A percentile compares a stretch with the other conserved stretches of the same genome.
Evolutionary conservation across 495 filamentous ascomycete species (phyloP).

Genomic region (Aspergillus nanangensis): DNA sequence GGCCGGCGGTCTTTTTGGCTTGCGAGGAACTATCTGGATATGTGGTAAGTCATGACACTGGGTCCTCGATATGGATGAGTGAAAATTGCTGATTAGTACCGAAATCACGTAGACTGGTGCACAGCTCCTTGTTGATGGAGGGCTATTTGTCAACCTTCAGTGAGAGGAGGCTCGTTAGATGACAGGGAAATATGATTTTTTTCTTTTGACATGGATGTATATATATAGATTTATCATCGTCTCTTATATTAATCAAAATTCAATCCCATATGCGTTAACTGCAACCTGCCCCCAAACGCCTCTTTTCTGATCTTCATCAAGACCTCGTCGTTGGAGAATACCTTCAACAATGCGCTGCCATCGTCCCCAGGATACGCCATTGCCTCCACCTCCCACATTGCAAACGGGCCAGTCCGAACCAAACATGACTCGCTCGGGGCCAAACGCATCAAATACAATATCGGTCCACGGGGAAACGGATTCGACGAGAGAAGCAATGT

Average conservation of each 20-base stretch:
- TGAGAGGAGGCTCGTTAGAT: constrained; percentile 21
- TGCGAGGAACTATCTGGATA: constrained; percentile 71
- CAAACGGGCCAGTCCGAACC: constrained; percentile 90
- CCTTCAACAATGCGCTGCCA: constrained; percentile 46
- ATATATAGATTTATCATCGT: too few relatives aligned
- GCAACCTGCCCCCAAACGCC: constrained; percentile 69
- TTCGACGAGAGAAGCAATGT: constrained; percentile 38
- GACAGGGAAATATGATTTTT: neutral
- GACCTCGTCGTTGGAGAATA: constrained; percentile 51
- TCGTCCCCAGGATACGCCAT: constrained; percentile 43
- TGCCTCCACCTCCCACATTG: constrained; percentile 57
- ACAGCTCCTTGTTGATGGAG: constrained; percentile 83
- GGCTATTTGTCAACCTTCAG: constrained; percentile 66
- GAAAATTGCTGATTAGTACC: too few relatives aligned
- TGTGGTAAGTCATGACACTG: too few relatives aligned
- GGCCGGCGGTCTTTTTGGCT: constrained; percentile 83
- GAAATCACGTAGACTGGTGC: constrained; percentile 71
- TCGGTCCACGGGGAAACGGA: constrained; percentile 59
- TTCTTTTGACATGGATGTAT: too few relatives aligned
- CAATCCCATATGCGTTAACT: constrained; percentile 57
- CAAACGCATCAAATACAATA: constrained; percentile 63
- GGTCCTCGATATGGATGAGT: too few relatives aligned
- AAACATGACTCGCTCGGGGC: constrained; percentile 72
- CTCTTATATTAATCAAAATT: constrained; percentile 23
- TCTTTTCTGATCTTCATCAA: constrained; percentile 53